Conservation (phyloP, 768 basidiomycete genomes). For the Russula sp. region DNA sequence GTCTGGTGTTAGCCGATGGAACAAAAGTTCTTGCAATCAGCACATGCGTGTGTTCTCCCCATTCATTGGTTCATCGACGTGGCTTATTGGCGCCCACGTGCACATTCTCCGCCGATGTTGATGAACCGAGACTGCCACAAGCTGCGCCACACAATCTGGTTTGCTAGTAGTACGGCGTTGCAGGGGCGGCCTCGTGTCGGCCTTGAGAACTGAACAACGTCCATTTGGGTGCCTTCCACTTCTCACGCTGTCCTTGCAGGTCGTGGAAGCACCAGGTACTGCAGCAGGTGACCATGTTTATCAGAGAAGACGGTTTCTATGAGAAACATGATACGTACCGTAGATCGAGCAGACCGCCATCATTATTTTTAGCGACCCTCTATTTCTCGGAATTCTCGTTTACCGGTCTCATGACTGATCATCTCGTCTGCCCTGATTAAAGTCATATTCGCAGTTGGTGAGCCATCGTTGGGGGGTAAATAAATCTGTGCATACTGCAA, state of each 20-base stretch:
- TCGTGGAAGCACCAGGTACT: neutral
- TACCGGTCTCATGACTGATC: too few relatives aligned
- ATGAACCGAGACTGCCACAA: neutral
- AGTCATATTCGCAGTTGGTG: too few relatives aligned
- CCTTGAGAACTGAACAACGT: conserved; percentile 1
- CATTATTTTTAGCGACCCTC: too few relatives aligned
- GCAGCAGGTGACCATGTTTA: neutral
- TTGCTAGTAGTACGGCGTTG: too few relatives aligned
- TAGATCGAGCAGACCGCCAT: too few relatives aligned
- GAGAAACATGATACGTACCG: too few relatives aligned
- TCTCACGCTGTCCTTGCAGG: neutral
- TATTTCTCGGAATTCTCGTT: too few relatives aligned
- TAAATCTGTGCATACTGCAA: too few relatives aligned
- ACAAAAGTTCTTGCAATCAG: neutral
- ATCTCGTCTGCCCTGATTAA: too few relatives aligned
- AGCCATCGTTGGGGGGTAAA: too few relatives aligned
- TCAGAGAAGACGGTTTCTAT: neutral
- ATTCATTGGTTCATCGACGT: neutral
- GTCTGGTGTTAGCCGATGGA: neutral
- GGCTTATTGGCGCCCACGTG: conserved; percentile 4
- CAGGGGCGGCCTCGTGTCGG: neutral
- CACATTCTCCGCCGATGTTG: neutral
- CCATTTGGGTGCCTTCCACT: neutral
- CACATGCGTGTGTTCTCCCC: conserved; percentile 13
- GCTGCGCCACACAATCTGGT: too few relatives aligned